Conservation (phyloP, 1,284 basidiomycete species). For the Ganoderma lucidum region DNA sequence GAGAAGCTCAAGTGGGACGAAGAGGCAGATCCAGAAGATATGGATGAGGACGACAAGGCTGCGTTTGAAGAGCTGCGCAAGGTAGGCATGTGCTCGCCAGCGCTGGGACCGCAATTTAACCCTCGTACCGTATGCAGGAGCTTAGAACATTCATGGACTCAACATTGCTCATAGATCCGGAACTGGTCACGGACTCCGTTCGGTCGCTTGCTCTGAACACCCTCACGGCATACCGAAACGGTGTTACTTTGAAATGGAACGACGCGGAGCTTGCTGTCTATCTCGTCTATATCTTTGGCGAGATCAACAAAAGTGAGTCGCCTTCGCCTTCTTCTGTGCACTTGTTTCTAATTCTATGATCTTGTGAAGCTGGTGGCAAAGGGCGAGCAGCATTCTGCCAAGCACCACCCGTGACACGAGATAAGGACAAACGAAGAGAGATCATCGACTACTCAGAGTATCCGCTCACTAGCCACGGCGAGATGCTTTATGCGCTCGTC, state of each 20-base stretch:
- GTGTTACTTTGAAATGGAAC: slow-evolving; percentile 83
- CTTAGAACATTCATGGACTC: slow-evolving; percentile 86
- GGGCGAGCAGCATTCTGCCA: slow-evolving; percentile 81
- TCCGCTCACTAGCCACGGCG: slow-evolving; percentile 90
- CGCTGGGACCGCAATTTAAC: slow-evolving; percentile 13
- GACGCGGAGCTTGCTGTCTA: slow-evolving; percentile 94
- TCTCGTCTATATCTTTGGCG: slow-evolving; percentile 93
- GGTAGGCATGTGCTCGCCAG: slow-evolving; percentile 49
- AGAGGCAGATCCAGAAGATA: slow-evolving; percentile 81
- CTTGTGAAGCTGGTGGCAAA: slow-evolving; percentile 68
- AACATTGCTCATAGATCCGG: slow-evolving; percentile 81
- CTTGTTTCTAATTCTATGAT: not conserved
- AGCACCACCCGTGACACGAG: slow-evolving; percentile 70
- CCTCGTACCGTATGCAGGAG: slow-evolving; percentile 56
- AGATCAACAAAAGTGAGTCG: slow-evolving; percentile 79
- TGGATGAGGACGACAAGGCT: slow-evolving; percentile 89
- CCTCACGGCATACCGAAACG: slow-evolving; percentile 71
- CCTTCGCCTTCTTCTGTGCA: slow-evolving; percentile 6
- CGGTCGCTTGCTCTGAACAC: slow-evolving; percentile 78
- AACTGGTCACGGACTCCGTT: slow-evolving; percentile 80
- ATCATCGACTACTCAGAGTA: slow-evolving; percentile 81
- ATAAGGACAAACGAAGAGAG: slow-evolving; percentile 65
- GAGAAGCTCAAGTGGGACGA: slow-evolving; percentile 95
- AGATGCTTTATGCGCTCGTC: slow-evolving; percentile 88
- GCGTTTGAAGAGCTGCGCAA: slow-evolving; percentile 90